Conservation (phyloP, 148 eudicot genomes). For the Heliosperma pusillum region DNA sequence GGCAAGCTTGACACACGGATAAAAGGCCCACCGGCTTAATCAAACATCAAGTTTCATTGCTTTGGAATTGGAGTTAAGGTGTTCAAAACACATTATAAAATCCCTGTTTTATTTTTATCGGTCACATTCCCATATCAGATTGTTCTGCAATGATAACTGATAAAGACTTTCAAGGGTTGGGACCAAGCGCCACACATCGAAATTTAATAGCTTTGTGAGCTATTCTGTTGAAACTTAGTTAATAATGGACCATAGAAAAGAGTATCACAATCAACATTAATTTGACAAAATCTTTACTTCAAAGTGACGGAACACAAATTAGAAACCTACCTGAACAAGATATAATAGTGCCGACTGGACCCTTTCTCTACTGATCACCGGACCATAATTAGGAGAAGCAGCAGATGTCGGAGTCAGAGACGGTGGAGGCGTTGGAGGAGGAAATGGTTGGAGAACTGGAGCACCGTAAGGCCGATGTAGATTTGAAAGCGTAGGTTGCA, state of each 20-base stretch:
- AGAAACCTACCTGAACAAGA: slow-evolving; percentile 54
- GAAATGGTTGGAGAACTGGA: slow-evolving; percentile 89
- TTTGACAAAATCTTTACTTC: not conserved
- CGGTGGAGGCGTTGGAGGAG: slow-evolving; percentile 82
- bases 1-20: not conserved
- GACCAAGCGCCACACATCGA: too few species aligned
- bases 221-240: too few species aligned
- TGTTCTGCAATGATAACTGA: too few species aligned
- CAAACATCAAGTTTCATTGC: not conserved
- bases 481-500: slow-evolving; percentile 48
- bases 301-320: not conserved
- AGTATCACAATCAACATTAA: not conserved
- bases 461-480: slow-evolving; percentile 65
- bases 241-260: too few species aligned
- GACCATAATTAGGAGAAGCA: slow-evolving; percentile 43
- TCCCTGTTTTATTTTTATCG: too few species aligned
- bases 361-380: slow-evolving; percentile 62
- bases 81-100: not conserved
- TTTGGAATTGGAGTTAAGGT: not conserved
- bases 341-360: slow-evolving; percentile 56
- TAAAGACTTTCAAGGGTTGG: too few species aligned
- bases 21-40: not conserved
- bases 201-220: too few species aligned
- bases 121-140: too few species aligned
- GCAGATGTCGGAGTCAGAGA: slow-evolving; percentile 62